Evolutionary conservation across 495 filamentous ascomycete species (phyloP).

Genomic region (Opeltia flavorubescens): DNA sequence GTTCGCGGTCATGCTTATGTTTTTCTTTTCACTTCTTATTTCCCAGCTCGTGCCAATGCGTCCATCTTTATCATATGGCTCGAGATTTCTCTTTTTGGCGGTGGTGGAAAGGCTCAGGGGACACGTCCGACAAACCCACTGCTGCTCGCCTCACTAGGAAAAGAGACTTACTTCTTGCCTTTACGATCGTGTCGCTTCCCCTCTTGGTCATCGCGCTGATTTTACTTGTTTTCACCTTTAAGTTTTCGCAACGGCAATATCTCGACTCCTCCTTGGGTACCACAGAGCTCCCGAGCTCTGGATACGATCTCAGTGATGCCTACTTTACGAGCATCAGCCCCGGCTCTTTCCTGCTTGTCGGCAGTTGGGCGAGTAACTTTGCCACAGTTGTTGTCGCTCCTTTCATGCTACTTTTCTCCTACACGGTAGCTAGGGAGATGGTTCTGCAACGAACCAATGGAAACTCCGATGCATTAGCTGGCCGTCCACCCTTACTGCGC

Average conservation of each 20-base stretch:
- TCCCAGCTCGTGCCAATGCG: too few relatives aligned
- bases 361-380: constrained; percentile 8
- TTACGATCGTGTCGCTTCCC: constrained; percentile 8
- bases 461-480: background rate
- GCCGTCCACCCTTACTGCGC: background rate
- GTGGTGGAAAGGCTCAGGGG: too few relatives aligned
- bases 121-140: too few relatives aligned
- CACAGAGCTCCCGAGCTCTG: background rate
- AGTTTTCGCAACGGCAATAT: background rate
- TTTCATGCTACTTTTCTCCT: constrained; percentile 9
- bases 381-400: constrained; percentile 4
- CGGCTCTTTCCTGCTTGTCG: constrained; percentile 4
- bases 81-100: too few relatives aligned
- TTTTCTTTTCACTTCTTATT: too few relatives aligned
- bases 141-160: constrained; percentile 4
- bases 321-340: background rate
- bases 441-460: background rate
- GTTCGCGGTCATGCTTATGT: too few relatives aligned
- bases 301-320: background rate
- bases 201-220: constrained; percentile 4
- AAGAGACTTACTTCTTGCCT: constrained; percentile 3
- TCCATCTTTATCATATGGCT: too few relatives aligned
- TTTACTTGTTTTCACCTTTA: constrained; percentile 5
- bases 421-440: constrained; percentile 6
- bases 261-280: background rate